Conservation (phyloP, 257 asterid species). For the Solanum ossicruentum region DNA sequence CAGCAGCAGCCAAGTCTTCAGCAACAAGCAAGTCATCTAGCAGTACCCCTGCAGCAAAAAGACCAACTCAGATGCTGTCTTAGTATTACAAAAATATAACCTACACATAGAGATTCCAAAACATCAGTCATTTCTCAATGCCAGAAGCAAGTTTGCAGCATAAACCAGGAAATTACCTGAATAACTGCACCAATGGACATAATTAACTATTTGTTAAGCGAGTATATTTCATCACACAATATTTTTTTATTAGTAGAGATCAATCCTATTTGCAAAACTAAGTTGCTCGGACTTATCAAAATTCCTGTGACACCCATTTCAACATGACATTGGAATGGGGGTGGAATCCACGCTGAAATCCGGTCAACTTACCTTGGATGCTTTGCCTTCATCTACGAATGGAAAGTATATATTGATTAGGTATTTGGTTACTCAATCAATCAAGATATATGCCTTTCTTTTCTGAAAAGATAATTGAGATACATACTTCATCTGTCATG, state of each 20-base stretch:
- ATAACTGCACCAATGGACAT: neutral
- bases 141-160: neutral
- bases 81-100: neutral
- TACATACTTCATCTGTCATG: neutral
- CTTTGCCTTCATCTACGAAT: neutral
- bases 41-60: conserved; percentile 50
- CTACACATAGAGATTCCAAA: neutral
- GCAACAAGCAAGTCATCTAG: conserved; percentile 95
- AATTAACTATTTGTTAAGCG: neutral
- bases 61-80: neutral
- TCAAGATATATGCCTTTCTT: neutral
- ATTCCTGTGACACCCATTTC: neutral
- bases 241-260: neutral
- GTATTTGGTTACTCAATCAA: neutral
- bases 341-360: neutral
- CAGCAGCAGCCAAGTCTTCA: conserved; percentile 97
- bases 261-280: neutral
- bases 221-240: neutral
- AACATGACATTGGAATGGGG: neutral
- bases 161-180: neutral
- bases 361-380: neutral
- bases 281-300: neutral
- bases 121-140: neutral
- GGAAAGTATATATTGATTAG: neutral
- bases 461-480: neutral